Percentiles rank a stretch among this genome's conserved stretches.
Evolutionary conservation across 768 basidiomycete genomes (phyloP).

Genomic region (Russula sp.): DNA sequence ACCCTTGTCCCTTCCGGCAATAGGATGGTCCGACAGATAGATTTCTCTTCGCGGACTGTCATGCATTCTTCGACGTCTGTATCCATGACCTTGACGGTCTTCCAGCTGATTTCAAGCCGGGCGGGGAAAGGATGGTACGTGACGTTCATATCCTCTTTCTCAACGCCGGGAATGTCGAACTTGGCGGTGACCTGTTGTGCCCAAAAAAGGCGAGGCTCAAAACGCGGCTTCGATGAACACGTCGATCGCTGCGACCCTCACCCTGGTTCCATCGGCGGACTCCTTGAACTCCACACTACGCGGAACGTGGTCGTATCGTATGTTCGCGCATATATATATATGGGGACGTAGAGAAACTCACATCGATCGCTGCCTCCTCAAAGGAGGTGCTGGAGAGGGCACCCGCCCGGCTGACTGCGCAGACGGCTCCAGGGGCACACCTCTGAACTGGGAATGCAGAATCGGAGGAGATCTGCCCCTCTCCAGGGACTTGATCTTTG

Average conservation of each 20-base stretch:
- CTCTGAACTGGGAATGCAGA: conserved; percentile 18
- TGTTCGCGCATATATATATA: neutral
- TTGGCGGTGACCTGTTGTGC: conserved; percentile 54
- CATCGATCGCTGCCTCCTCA: conserved; percentile 65
- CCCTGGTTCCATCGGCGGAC: conserved; percentile 62
- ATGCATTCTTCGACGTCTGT: conserved; percentile 55
- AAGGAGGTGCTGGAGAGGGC: conserved; percentile 36
- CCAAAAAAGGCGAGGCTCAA: conserved; percentile 7
- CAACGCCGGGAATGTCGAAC: conserved; percentile 66
- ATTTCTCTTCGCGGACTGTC: conserved; percentile 58
- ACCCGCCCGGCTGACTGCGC: conserved; percentile 11
- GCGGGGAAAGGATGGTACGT: conserved; percentile 54
- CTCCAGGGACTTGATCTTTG: conserved; percentile 70
- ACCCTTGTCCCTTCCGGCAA: conserved; percentile 73
- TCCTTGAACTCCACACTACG: conserved; percentile 66
- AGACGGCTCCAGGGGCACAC: conserved; percentile 13
- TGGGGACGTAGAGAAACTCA: conserved; percentile 38
- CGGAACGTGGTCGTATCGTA: conserved; percentile 4
- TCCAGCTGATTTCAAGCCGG: conserved; percentile 65
- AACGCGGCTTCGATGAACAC: conserved; percentile 27
- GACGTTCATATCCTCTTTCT: conserved; percentile 73
- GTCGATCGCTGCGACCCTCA: conserved; percentile 34
- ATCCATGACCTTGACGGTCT: conserved; percentile 55
- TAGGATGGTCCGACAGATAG: conserved; percentile 64
- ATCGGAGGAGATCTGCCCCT: conserved; percentile 32